Evolutionary conservation across 1,139 yeast species (phyloP).

Genomic region (Saccharomyces hybrid): DNA sequence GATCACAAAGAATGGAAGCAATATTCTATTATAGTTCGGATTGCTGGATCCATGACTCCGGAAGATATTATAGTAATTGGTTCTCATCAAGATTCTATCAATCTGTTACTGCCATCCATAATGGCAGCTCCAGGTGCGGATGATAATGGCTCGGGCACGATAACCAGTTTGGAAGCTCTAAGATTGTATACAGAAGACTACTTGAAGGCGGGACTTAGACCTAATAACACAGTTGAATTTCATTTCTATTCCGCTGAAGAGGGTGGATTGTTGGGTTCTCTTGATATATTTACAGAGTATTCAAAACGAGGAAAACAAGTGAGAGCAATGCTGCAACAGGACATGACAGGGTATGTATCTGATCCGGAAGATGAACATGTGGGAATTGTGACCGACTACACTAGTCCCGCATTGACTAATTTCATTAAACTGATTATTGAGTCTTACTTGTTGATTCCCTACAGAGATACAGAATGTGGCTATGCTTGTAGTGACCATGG

Average conservation of each 20-base stretch:
- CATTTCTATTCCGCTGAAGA: constrained; percentile 96
- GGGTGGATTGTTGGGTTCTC: constrained; percentile 83
- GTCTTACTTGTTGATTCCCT: constrained; percentile 58
- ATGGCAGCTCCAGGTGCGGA: constrained; percentile 91
- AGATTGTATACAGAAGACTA: constrained; percentile 43
- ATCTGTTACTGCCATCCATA: constrained; percentile 61
- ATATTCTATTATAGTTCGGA: constrained; percentile 46
- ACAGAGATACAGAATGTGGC: constrained; percentile 73
- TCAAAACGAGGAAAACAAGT: constrained; percentile 48
- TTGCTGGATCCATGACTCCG: constrained; percentile 35
- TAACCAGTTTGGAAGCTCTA: constrained; percentile 69
- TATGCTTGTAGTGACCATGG: constrained; percentile 94
- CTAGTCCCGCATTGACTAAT: constrained; percentile 50
- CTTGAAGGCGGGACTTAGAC: constrained; percentile 30
- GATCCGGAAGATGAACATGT: constrained; percentile 60
- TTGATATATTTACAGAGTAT: constrained; percentile 56
- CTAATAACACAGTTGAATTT: constrained; percentile 74
- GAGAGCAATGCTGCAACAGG: constrained; percentile 84
- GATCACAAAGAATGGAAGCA: constrained; percentile 50
- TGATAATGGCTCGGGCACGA: constrained; percentile 88
- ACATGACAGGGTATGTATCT: constrained; percentile 83
- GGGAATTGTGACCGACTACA: constrained; percentile 74
- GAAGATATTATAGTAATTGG: constrained; percentile 64
- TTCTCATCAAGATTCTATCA: constrained; percentile 84
- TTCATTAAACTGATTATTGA: constrained; percentile 57